Evolutionary conservation across 768 basidiomycete genomes (phyloP).

Genomic region (Rhodosporidiobolus odoratus): DNA sequence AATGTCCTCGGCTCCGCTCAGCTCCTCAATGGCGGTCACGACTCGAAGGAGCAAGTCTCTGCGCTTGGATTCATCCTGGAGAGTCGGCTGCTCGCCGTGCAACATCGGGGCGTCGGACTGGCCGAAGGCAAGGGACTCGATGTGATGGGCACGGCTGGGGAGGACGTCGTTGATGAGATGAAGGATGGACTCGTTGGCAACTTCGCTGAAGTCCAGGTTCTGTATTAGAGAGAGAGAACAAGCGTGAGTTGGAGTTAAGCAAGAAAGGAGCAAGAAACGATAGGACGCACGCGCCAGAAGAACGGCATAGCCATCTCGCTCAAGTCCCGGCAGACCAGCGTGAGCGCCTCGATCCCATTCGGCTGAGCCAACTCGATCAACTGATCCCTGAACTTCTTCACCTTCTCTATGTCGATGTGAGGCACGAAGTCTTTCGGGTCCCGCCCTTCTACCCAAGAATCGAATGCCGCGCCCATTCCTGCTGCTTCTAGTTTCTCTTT

Average conservation of each 20-base stretch:
- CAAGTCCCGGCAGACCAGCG: constrained; percentile 26
- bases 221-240: neutral
- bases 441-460: neutral
- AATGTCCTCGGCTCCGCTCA: neutral
- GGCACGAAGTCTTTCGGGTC: neutral
- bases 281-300: constrained; percentile 14
- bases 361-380: neutral
- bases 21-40: neutral
- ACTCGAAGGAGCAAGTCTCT: neutral
- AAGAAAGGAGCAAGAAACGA: neutral
- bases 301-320: constrained; percentile 6
- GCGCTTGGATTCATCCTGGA: neutral
- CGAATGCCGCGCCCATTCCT: no score
- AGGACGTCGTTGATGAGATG: constrained; percentile 7
- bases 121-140: constrained; percentile 20
- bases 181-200: constrained; percentile 1
- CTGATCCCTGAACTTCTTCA: neutral
- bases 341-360: constrained; percentile 6
- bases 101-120: constrained; percentile 6
- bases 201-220: constrained; percentile 17
- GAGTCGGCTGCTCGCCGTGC: neutral
- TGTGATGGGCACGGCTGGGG: constrained; percentile 7
- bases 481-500: neutral
- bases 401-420: no score
- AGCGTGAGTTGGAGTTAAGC: no score